A percentile compares a stretch with the other conserved stretches of the same genome.
phyloP scores from a whole-genome alignment of 306 rosid species.

The Vigna unguiculata region DNA sequence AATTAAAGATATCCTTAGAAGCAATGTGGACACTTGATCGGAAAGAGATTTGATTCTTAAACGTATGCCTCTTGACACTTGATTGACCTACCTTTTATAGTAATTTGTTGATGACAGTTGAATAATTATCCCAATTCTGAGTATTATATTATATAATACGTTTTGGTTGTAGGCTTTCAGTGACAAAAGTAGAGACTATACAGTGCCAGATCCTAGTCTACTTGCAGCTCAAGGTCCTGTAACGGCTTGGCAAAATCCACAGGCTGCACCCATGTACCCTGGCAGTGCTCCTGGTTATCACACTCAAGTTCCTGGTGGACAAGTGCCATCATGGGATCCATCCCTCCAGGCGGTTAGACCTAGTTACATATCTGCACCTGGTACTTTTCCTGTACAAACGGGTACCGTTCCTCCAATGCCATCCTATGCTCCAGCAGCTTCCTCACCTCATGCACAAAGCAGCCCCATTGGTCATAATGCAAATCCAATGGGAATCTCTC shows the following conservation, averaged over 20 bases:
- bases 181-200: constrained; percentile 78
- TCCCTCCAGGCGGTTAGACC: constrained; percentile 59
- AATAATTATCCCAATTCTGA: constrained; percentile 35
- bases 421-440: constrained; percentile 53
- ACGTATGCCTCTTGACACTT: constrained; percentile 83
- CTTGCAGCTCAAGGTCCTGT: constrained; percentile 43
- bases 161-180: constrained; percentile 72
- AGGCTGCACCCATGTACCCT: constrained; percentile 55
- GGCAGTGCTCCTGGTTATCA: constrained; percentile 51
- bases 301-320: constrained; percentile 71
- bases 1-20: constrained; percentile 62
- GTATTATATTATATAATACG: constrained; percentile 15
- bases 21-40: constrained; percentile 68
- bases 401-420: constrained; percentile 58
- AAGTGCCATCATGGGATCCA: constrained; percentile 79
- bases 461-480: constrained; percentile 51
- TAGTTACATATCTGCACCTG: constrained; percentile 54
- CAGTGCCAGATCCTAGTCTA: constrained; percentile 44
- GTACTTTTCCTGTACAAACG: constrained; percentile 63
- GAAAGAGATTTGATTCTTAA: constrained; percentile 61
- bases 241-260: constrained; percentile 50
- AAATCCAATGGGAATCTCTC: constrained; percentile 48
- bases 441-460: constrained; percentile 59
- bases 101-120: constrained; percentile 30
- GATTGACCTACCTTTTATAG: constrained; percentile 45